A percentile compares a stretch with the other conserved stretches of the same genome.
phyloP scores from a whole-genome alignment of 805 yeast genomes.

The Naumovozyma castellii region DNA sequence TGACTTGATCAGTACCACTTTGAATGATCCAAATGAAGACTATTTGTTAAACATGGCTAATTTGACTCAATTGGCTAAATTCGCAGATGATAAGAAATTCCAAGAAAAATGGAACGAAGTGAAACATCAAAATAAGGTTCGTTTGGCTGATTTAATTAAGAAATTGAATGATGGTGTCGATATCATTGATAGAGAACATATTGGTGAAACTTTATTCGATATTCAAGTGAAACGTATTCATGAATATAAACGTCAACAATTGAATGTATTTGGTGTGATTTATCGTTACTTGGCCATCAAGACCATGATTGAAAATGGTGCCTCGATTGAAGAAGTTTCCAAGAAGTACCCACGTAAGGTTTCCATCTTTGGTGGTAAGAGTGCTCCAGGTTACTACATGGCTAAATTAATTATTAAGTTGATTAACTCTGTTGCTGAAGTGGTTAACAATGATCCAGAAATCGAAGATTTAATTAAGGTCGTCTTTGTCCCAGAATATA shows the following conservation, averaged over 20 bases:
- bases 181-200: conserved; percentile 46
- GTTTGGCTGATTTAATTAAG: conserved; percentile 59
- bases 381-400: conserved; percentile 96
- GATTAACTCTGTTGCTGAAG: conserved; percentile 71
- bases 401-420: conserved; percentile 85
- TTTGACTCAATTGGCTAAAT: conserved; percentile 58
- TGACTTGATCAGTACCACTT: conserved; percentile 57
- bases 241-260: conserved; percentile 91
- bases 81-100: conserved; percentile 59
- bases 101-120: conserved; percentile 60
- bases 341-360: conserved; percentile 62
- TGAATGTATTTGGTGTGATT: conserved; percentile 84
- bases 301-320: conserved; percentile 30
- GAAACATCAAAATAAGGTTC: conserved; percentile 59
- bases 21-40: conserved; percentile 50
- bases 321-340: conserved; percentile 53
- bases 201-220: conserved; percentile 67
- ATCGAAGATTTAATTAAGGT: conserved; percentile 73
- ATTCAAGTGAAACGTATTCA: conserved; percentile 92
- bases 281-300: conserved; percentile 73
- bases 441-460: conserved; percentile 68
- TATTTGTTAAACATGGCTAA: conserved; percentile 59
- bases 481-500: conserved; percentile 83
- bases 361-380: conserved; percentile 83
- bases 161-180: conserved; percentile 43